phyloP scores from a whole-genome alignment of 352 stramenopile genomes.

The Phytophthora boehmeriae region DNA sequence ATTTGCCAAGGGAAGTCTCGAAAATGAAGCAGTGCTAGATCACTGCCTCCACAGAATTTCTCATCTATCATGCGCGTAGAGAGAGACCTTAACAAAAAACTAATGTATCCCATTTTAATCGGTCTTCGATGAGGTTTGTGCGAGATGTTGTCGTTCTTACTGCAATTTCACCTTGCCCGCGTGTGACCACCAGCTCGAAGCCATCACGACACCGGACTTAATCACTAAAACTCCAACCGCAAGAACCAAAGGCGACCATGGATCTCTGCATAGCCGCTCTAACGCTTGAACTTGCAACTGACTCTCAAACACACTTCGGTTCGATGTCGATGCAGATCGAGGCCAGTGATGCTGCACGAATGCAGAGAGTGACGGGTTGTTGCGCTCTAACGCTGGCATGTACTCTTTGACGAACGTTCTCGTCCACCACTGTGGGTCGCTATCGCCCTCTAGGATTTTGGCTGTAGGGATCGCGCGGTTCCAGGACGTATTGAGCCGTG shows the following conservation, averaged over 20 bases:
- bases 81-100: slow-evolving; percentile 10
- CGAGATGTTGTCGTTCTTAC: too few species aligned
- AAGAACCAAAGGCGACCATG: slow-evolving; percentile 25
- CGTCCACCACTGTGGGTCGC: slow-evolving; percentile 49
- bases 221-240: slow-evolving; percentile 6
- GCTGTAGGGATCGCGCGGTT: slow-evolving; percentile 34
- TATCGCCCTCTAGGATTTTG: slow-evolving; percentile 33
- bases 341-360: slow-evolving; percentile 54
- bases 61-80: slow-evolving; percentile 10
- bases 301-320: neutral
- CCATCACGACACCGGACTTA: slow-evolving; percentile 21
- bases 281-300: slow-evolving; percentile 11
- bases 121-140: too few species aligned
- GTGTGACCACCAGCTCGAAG: slow-evolving; percentile 5
- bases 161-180: too few species aligned
- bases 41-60: slow-evolving; percentile 5
- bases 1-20: slow-evolving; percentile 61
- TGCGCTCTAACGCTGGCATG: slow-evolving; percentile 45
- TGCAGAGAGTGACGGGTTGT: slow-evolving; percentile 44
- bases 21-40: slow-evolving; percentile 39
- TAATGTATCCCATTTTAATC: slow-evolving; percentile 7
- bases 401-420: slow-evolving; percentile 48
- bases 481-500: slow-evolving; percentile 70
- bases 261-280: slow-evolving; percentile 15
- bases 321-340: neutral